Evolutionary conservation across 306 rosid genomes (phyloP).

Genomic region (Delonix regia): DNA sequence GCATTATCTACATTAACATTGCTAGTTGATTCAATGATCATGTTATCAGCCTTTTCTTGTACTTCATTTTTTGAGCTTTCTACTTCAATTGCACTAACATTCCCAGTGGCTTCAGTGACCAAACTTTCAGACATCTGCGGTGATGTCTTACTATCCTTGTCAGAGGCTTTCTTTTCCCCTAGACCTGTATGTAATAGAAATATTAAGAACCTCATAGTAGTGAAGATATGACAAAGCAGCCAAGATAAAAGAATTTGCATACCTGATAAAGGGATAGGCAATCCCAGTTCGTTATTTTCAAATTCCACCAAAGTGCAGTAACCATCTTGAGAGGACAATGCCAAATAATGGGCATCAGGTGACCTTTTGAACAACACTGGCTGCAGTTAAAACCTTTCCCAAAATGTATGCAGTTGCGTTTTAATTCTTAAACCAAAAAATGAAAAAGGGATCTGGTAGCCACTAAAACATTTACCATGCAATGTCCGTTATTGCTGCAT

Average conservation of each 20-base stretch:
- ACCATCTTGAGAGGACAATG: constrained; percentile 93
- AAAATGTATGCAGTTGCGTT: constrained; percentile 8
- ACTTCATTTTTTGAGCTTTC: constrained; percentile 36
- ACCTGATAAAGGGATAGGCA: constrained; percentile 63
- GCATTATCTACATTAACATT: constrained; percentile 21
- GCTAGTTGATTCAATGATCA: constrained; percentile 38
- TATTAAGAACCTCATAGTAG: neutral
- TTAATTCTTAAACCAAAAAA: constrained; percentile 9
- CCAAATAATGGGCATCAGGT: constrained; percentile 77
- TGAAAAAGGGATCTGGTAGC: constrained; percentile 31
- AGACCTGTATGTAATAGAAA: constrained; percentile 19
- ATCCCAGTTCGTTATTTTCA: constrained; percentile 79
- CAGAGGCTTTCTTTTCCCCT: constrained; percentile 47
- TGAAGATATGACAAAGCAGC: constrained; percentile 6
- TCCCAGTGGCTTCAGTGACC: constrained; percentile 28
- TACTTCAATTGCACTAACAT: constrained; percentile 26
- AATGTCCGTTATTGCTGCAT: constrained; percentile 89
- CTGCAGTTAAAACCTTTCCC: constrained; percentile 27
- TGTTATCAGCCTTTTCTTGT: constrained; percentile 35
- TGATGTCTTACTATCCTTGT: constrained; percentile 34
- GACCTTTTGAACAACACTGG: constrained; percentile 64
- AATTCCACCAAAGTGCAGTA: constrained; percentile 88
- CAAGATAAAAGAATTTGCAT: constrained; percentile 11
- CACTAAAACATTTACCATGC: constrained; percentile 62
- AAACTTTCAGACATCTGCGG: constrained; percentile 37